Evolutionary conservation across 352 stramenopile species (phyloP).

Genomic region (Stramenopiles sp.): DNA sequence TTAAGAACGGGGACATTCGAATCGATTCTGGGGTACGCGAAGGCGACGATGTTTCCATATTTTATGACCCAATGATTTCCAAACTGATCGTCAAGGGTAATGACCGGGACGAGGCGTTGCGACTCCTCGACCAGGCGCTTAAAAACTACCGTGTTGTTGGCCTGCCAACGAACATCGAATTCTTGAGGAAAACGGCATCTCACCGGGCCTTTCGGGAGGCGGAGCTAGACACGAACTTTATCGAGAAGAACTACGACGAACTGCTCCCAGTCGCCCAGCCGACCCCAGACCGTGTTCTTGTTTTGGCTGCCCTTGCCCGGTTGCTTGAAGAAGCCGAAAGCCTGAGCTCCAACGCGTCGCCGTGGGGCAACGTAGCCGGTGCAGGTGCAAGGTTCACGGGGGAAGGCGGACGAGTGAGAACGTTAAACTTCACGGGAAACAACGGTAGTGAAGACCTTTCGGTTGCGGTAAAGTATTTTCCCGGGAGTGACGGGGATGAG

Average conservation of each 20-base stretch:
- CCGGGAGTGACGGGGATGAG: neutral
- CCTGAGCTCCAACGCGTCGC: no score
- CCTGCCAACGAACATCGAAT: conserved; percentile 78
- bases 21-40: conserved; percentile 71
- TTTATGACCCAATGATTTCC: conserved; percentile 89
- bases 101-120: conserved; percentile 49
- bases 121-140: conserved; percentile 53
- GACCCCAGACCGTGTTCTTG: conserved; percentile 35
- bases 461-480: no score
- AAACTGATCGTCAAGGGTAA: conserved; percentile 76
- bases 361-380: no score
- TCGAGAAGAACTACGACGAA: conserved; percentile 69
- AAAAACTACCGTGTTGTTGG: conserved; percentile 78
- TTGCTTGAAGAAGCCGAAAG: conserved; percentile 30
- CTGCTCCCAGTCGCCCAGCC: conserved; percentile 50
- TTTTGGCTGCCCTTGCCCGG: conserved; percentile 44
- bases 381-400: no score
- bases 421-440: no score
- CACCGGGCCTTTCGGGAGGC: conserved; percentile 64
- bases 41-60: conserved; percentile 73
- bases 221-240: conserved; percentile 72
- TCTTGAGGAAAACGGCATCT: conserved; percentile 59
- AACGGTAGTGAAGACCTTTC: no score
- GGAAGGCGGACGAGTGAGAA: no score
- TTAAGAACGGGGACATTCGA: conserved; percentile 33